These are phyloP conservation scores for Penicillium cataractarum DNA, from an alignment of 495 filamentous ascomycete species.

Conservation along the genomic window DNA sequence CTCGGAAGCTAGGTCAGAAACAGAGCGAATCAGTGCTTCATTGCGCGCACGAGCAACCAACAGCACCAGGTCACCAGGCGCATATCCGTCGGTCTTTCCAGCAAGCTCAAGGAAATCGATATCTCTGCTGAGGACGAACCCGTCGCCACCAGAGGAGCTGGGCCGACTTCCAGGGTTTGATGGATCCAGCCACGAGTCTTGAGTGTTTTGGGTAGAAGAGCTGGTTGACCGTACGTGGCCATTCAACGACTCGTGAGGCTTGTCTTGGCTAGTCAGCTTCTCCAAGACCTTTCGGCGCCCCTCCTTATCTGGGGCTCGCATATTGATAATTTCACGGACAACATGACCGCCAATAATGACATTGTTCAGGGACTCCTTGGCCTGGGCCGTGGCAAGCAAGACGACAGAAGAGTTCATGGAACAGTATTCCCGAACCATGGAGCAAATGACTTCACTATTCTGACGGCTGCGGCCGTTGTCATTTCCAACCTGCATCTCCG, in stretches of 20 bases:
- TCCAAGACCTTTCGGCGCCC: constrained; percentile 81
- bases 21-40: constrained; percentile 83
- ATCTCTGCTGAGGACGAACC: constrained; percentile 68
- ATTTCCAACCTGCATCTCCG: constrained; percentile 85
- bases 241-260: constrained; percentile 39
- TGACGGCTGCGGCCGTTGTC: constrained; percentile 92
- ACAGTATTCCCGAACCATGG: constrained; percentile 81
- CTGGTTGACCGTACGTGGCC: constrained; percentile 42
- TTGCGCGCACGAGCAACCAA: constrained; percentile 86
- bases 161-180: constrained; percentile 51
- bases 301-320: constrained; percentile 91
- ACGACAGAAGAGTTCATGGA: constrained; percentile 74
- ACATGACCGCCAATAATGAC: constrained; percentile 79
- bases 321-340: constrained; percentile 76
- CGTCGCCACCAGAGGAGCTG: constrained; percentile 56
- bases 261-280: constrained; percentile 55
- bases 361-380: constrained; percentile 85
- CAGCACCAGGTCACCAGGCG: constrained; percentile 90
- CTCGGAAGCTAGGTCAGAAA: constrained; percentile 40
- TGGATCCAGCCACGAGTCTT: constrained; percentile 74
- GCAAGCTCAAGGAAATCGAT: constrained; percentile 93
- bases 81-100: constrained; percentile 92
- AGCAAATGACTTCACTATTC: constrained; percentile 85
- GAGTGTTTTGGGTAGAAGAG: constrained; percentile 52
- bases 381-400: constrained; percentile 86